Evolutionary conservation across 805 yeast genomes (phyloP).

Genomic region (Millerozyma miso): DNA sequence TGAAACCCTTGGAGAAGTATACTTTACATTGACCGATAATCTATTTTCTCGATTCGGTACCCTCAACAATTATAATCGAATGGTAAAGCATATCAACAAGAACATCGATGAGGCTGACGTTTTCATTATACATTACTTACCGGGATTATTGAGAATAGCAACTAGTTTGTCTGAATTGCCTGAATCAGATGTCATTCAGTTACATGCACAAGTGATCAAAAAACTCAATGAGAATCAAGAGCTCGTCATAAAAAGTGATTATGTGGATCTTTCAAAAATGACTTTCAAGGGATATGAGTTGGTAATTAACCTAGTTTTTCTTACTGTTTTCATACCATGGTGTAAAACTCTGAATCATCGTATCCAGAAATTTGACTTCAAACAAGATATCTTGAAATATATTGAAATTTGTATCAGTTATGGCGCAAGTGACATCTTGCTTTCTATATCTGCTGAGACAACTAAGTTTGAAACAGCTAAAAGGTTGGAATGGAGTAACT

Average conservation of each 20-base stretch:
- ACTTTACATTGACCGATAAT: conserved; percentile 47
- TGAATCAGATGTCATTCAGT: conserved; percentile 26
- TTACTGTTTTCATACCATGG: conserved; percentile 62
- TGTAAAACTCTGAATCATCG: conserved; percentile 49
- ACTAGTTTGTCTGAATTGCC: conserved; percentile 35
- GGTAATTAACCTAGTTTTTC: conserved; percentile 44
- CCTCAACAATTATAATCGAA: conserved; percentile 27
- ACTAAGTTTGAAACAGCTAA: conserved; percentile 28
- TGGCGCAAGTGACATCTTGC: conserved; percentile 69
- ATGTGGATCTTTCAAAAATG: conserved; percentile 30
- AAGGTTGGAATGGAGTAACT: conserved; percentile 40
- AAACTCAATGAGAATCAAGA: conserved; percentile 21
- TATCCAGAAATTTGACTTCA: conserved; percentile 47
- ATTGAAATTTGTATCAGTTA: conserved; percentile 53
- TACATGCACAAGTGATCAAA: conserved; percentile 37
- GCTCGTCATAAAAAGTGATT: conserved; percentile 17
- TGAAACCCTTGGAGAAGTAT: conserved; percentile 64
- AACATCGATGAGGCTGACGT: conserved; percentile 57
- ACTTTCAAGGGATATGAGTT: conserved; percentile 35
- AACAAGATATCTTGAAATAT: conserved; percentile 53
- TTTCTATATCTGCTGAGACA: conserved; percentile 60
- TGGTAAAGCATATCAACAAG: conserved; percentile 43
- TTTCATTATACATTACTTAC: conserved; percentile 60
- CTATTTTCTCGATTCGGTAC: conserved; percentile 27
- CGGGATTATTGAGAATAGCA: conserved; percentile 49